phyloP scores from a whole-genome alignment of 2,329 filamentous ascomycete species.

The Diplocarpon rosae region DNA sequence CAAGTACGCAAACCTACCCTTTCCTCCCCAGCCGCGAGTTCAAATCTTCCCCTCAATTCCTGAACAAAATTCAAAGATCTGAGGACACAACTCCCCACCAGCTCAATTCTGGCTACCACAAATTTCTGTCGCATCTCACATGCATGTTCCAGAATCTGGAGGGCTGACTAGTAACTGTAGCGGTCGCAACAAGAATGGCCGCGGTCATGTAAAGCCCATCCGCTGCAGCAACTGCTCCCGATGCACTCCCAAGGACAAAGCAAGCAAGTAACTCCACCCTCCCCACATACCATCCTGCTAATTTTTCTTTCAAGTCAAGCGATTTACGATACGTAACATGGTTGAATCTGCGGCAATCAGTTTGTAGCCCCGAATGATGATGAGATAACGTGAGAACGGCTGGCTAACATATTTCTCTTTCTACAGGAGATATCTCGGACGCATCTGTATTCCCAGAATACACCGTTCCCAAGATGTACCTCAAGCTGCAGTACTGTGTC shows the following conservation, averaged over 20 bases:
- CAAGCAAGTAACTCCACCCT: not conserved
- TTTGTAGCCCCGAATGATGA: slow-evolving; percentile 44
- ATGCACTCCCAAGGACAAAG: slow-evolving; percentile 54
- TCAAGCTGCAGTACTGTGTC: slow-evolving; percentile 99
- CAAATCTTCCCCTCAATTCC: no score
- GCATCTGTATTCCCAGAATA: slow-evolving; percentile 99
- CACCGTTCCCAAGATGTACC: slow-evolving; percentile 99
- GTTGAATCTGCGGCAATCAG: slow-evolving; percentile 97
- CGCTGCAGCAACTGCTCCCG: slow-evolving; percentile 77
- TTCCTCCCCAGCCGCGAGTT: no score
- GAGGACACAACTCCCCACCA: no score
- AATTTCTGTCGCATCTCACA: no score
- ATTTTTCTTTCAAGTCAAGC: slow-evolving; percentile 86
- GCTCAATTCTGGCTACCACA: no score
- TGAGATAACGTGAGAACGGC: not conserved
- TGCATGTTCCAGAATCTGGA: not conserved
- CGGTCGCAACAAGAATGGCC: slow-evolving; percentile 99
- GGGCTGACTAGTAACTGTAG: slow-evolving; percentile 34
- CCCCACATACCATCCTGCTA: not conserved
- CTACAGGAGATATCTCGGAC: slow-evolving; percentile 96
- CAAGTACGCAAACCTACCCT: slow-evolving; percentile 37
- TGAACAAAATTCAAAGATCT: no score
- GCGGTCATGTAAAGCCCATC: slow-evolving; percentile 99
- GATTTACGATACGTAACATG: slow-evolving; percentile 99
- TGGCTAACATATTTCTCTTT: not conserved